These are phyloP conservation scores for Nyctanthes arbortristis DNA, from an alignment of 257 asterid genomes.

Conservation along the genomic window DNA sequence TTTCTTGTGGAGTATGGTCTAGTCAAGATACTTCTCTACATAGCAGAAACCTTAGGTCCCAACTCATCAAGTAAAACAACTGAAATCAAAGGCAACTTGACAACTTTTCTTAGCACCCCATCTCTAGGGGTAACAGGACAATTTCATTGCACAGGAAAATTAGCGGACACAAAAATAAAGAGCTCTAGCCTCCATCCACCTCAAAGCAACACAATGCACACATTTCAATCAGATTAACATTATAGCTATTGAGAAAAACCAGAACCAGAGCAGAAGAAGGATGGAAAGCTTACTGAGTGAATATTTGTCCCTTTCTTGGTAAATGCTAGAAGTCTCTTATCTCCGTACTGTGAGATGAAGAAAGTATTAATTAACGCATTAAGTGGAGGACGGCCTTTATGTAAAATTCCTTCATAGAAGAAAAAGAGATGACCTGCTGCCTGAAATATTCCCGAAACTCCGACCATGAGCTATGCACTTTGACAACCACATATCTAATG, in stretches of 20 bases:
- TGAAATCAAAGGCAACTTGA: too few relatives aligned
- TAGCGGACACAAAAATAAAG: background rate
- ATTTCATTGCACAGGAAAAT: too few relatives aligned
- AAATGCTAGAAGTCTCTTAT: conserved; percentile 89
- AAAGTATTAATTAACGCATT: conserved; percentile 20
- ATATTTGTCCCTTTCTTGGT: conserved; percentile 74
- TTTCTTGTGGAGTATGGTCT: too few relatives aligned
- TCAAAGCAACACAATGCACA: too few relatives aligned
- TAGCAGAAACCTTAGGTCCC: too few relatives aligned
- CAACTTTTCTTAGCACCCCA: too few relatives aligned
- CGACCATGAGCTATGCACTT: conserved; percentile 84
- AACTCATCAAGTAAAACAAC: too few relatives aligned
- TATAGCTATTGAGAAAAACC: background rate
- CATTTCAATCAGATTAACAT: too few relatives aligned
- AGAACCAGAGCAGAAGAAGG: conserved; percentile 3
- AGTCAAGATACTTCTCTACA: too few relatives aligned
- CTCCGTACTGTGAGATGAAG: conserved; percentile 59
- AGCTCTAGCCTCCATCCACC: background rate
- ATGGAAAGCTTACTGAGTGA: conserved; percentile 68
- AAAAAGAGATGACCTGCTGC: conserved; percentile 56
- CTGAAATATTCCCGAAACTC: conserved; percentile 80
- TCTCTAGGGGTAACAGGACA: too few relatives aligned
- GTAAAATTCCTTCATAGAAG: conserved; percentile 7
- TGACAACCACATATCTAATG: conserved; percentile 81
- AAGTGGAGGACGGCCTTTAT: conserved; percentile 4